These are phyloP conservation scores for Russula griseocarnosa DNA, from an alignment of 768 basidiomycete genomes.

Conservation along the genomic window DNA sequence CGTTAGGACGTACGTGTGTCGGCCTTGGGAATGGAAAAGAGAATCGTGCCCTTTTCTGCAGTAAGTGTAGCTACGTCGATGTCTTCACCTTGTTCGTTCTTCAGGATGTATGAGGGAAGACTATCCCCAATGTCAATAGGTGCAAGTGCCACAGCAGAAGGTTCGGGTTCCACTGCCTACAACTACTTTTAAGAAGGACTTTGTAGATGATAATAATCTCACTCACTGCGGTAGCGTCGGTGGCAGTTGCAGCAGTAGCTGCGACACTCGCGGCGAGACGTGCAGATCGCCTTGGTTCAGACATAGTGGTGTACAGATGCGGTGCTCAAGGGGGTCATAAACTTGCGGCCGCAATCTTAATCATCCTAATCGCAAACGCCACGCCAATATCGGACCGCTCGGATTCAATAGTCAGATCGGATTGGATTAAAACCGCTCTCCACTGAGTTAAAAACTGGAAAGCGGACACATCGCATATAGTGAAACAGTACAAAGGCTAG, in stretches of 20 bases:
- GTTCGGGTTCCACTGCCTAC: constrained; percentile 7
- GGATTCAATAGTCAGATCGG: not conserved
- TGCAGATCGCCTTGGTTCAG: constrained; percentile 28
- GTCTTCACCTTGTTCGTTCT: constrained; percentile 83
- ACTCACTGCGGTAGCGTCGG: constrained; percentile 4
- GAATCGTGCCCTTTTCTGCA: constrained; percentile 66
- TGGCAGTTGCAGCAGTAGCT: constrained; percentile 1
- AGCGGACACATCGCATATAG: constrained; percentile 6
- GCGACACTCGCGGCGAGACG: constrained; percentile 24
- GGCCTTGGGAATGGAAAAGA: constrained; percentile 83
- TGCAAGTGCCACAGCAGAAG: constrained; percentile 11
- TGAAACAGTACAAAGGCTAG: constrained; percentile 19
- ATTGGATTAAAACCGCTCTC: constrained; percentile 6
- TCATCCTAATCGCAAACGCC: constrained; percentile 11
- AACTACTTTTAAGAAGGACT: not conserved
- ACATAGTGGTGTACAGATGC: constrained; percentile 11
- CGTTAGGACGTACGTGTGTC: constrained; percentile 63
- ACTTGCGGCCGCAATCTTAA: constrained; percentile 8
- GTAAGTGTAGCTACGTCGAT: constrained; percentile 62
- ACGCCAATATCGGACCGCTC: constrained; percentile 2
- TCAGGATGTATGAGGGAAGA: constrained; percentile 68
- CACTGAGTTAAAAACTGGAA: not conserved
- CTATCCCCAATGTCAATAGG: constrained; percentile 67
- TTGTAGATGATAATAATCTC: not conserved
- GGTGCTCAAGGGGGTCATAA: not conserved